phyloP scores from a whole-genome alignment of 768 basidiomycete species.

The Paxillus ammoniavirescens region DNA sequence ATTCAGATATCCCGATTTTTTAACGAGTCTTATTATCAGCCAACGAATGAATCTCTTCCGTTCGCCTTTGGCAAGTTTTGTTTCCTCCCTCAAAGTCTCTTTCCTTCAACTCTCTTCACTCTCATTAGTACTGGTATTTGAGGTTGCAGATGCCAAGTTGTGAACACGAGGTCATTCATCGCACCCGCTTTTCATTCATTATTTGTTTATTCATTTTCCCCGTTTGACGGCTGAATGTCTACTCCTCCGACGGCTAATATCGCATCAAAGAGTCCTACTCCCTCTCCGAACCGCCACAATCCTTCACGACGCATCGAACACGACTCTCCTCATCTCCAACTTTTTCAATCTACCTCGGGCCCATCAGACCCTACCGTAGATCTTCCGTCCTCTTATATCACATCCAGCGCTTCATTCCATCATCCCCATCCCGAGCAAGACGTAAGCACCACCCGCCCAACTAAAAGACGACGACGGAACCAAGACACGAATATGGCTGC shows the following conservation, averaged over 20 bases:
- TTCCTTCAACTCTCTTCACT: background rate
- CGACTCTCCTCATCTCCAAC: conserved; percentile 10
- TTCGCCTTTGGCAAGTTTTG: background rate
- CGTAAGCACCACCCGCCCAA: conserved; percentile 18
- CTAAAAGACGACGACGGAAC: conserved; percentile 19
- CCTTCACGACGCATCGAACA: conserved; percentile 20
- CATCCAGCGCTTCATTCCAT: conserved; percentile 13
- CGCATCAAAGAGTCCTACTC: conserved; percentile 12
- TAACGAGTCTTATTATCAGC: background rate
- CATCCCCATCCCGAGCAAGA: conserved; percentile 15
- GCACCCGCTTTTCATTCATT: conserved; percentile 18
- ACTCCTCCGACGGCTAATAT: conserved; percentile 25
- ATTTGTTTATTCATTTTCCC: conserved; percentile 22
- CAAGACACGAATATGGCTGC: conserved; percentile 19
- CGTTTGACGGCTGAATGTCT: conserved; percentile 22
- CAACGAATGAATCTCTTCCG: background rate
- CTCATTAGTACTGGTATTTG: background rate
- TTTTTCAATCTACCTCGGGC: background rate
- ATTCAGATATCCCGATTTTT: background rate
- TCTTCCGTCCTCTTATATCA: conserved; percentile 13
- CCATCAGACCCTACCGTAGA: conserved; percentile 7
- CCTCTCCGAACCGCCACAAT: conserved; percentile 5
- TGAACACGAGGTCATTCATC: conserved; percentile 12
- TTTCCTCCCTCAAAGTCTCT: conserved; percentile 6
- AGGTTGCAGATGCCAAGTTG: conserved; percentile 13